Percentiles rank a stretch among this genome's conserved stretches.
These are phyloP conservation scores for Venturia nashicola DNA, from an alignment of 2,329 filamentous ascomycete species.

Conservation along the genomic window DNA sequence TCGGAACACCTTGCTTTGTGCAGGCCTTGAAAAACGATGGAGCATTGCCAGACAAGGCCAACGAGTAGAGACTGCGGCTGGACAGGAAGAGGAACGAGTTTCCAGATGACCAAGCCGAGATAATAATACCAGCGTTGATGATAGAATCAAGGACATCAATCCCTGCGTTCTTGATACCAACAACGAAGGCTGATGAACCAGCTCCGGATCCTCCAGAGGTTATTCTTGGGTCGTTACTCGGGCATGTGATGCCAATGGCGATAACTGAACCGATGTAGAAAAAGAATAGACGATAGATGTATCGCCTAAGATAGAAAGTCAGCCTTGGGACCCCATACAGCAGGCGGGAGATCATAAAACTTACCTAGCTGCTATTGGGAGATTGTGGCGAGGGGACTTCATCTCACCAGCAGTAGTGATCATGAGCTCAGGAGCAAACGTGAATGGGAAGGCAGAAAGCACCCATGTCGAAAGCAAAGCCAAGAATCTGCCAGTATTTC, in stretches of 20 bases:
- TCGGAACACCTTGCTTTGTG: slow-evolving; percentile 53
- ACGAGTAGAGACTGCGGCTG: slow-evolving; percentile 39
- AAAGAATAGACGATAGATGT: slow-evolving; percentile 49
- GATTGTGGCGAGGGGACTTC: slow-evolving; percentile 43
- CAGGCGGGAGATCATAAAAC: background rate
- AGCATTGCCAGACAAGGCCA: slow-evolving; percentile 52
- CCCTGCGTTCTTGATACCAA: slow-evolving; percentile 37
- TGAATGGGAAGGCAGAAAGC: slow-evolving; percentile 41
- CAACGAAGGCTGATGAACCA: slow-evolving; percentile 38
- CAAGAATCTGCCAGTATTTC: slow-evolving; percentile 38
- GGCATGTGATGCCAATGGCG: slow-evolving; percentile 49
- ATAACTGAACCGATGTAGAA: slow-evolving; percentile 48
- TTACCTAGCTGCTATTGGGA: slow-evolving; percentile 40
- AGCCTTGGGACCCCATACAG: background rate
- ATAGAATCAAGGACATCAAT: slow-evolving; percentile 48
- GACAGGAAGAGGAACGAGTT: slow-evolving; percentile 43
- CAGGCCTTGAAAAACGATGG: slow-evolving; percentile 49
- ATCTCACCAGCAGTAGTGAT: slow-evolving; percentile 47
- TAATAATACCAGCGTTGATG: slow-evolving; percentile 56
- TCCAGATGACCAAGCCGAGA: slow-evolving; percentile 48
- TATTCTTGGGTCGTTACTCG: slow-evolving; percentile 38
- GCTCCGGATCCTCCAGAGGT: slow-evolving; percentile 41
- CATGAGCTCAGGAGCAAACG: slow-evolving; percentile 43
- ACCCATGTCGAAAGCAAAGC: slow-evolving; percentile 40
- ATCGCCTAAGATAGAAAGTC: slow-evolving; percentile 27